Base-by-base conservation (phyloP, 2,329 filamentous ascomycete species). In the Hypocreales sp. region DNA sequence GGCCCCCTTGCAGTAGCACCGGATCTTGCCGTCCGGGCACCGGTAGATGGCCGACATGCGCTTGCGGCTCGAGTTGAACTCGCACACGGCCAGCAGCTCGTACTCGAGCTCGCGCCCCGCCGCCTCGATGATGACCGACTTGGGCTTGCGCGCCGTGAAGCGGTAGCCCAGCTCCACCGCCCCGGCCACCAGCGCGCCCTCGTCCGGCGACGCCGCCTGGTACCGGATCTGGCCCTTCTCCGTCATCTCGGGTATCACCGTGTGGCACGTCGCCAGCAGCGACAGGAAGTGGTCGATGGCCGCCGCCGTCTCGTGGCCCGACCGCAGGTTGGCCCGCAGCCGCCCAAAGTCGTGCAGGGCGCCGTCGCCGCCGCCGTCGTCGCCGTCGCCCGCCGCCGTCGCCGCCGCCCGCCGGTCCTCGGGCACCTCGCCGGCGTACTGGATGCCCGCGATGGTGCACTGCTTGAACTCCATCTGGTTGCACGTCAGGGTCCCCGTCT, bases 381-480 rank as follows among this genome's bases (percentile, higher is more conserved):
- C 80, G 10, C 77, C 80, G 43, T 92, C n/a, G n/a, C n/a, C n/a
- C n/a, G n/a, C n/a, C 81, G 41, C 92, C 83, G 38, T 81, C n/a
- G 74, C 61, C 2, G 75, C 79, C 1, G 83, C 78, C 41, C 81
- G 71, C 31, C 83, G 73, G 47, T 98, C 90, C 51, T 98, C 90
- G 0, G 90, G 79, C 2, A 95, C 74, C 23, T 87, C 82, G 29
- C 90, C 84, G 9, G 82, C 79, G 46, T 98, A 98, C 54, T 93
- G 87, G 28, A 95, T 76, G 15, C 90, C 90, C 15, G 73, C 82
- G 45, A 98, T 95, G 1, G 80, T 79, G 44, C 81, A 92, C 52
- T 95, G 84, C 48, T 84, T 84, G 53, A 95, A 98, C 51, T 95
- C 87, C 90, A 98, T 95, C 66, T 83, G 76, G 47, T 95, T 95